These are phyloP conservation scores for Solanum pennellii DNA, from an alignment of 257 asterid genomes.

Conservation along the genomic window DNA sequence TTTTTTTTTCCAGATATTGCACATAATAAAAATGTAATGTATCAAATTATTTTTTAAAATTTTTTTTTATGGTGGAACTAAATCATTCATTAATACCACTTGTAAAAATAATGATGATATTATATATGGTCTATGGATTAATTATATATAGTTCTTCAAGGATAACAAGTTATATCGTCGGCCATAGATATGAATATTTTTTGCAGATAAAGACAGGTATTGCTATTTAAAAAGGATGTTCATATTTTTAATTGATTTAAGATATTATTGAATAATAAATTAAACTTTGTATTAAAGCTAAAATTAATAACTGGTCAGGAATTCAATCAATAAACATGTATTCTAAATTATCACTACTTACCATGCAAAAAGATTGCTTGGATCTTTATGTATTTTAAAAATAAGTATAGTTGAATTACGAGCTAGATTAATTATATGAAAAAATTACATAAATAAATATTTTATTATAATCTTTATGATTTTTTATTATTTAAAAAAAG, in stretches of 20 bases:
- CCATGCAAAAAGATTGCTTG: neutral
- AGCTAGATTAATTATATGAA: neutral
- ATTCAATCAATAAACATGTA: neutral
- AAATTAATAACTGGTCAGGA: neutral
- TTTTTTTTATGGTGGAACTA: neutral
- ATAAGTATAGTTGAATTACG: neutral
- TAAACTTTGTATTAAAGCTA: neutral
- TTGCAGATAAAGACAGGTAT: neutral
- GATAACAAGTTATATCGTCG: neutral
- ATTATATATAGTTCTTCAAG: neutral
- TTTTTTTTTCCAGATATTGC: neutral
- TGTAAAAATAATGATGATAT: neutral
- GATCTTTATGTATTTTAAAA: neutral
- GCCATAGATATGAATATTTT: neutral
- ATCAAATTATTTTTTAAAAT: neutral
- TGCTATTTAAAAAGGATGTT: neutral
- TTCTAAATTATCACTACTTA: neutral
- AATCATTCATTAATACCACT: neutral
- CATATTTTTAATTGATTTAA: neutral
- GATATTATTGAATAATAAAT: neutral
- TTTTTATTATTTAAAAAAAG: too few relatives aligned
- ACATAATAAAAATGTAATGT: neutral
- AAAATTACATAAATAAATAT: too few relatives aligned
- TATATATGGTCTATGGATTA: neutral
- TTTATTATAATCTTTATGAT: too few relatives aligned